phyloP scores from a whole-genome alignment of 768 basidiomycete genomes.

The Agaricus blazei region DNA sequence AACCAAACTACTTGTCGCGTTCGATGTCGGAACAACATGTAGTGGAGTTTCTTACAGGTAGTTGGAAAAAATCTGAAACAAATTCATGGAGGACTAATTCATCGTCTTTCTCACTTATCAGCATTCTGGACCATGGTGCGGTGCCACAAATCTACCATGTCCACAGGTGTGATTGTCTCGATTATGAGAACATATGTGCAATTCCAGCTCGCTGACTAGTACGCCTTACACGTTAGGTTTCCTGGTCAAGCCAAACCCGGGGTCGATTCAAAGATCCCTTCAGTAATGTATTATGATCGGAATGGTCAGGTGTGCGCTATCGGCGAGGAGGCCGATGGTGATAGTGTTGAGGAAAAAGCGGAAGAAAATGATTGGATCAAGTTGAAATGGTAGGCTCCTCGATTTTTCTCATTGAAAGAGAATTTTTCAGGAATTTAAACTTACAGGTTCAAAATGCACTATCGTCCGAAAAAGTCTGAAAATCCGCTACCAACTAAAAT shows the following conservation, averaged over 20 bases:
- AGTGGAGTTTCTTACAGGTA: slow-evolving; percentile 5
- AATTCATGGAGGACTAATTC: not conserved
- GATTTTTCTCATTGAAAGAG: slow-evolving; percentile 5
- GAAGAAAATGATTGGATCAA: slow-evolving; percentile 39
- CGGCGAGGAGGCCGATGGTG: slow-evolving; percentile 37
- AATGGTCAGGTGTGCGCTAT: slow-evolving; percentile 29
- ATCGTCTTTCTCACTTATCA: not conserved
- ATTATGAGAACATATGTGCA: not conserved
- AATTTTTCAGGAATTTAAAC: not conserved
- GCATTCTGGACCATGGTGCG: not conserved
- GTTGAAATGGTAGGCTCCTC: slow-evolving; percentile 31
- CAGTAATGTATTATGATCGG: slow-evolving; percentile 38
- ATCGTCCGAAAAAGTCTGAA: slow-evolving; percentile 20
- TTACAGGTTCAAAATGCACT: slow-evolving; percentile 32
- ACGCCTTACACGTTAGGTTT: slow-evolving; percentile 23
- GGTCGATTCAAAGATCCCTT: slow-evolving; percentile 40
- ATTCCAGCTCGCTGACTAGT: not conserved
- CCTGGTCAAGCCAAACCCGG: slow-evolving; percentile 35
- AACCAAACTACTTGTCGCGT: not conserved
- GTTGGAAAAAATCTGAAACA: not conserved
- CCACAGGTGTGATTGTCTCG: not conserved
- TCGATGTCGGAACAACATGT: not conserved
- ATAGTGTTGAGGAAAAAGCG: slow-evolving; percentile 30
- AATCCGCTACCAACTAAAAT: not conserved
- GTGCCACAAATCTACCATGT: not conserved